phyloP scores from a whole-genome alignment of 768 basidiomycete genomes.

The Leccinum sublutescens region DNA sequence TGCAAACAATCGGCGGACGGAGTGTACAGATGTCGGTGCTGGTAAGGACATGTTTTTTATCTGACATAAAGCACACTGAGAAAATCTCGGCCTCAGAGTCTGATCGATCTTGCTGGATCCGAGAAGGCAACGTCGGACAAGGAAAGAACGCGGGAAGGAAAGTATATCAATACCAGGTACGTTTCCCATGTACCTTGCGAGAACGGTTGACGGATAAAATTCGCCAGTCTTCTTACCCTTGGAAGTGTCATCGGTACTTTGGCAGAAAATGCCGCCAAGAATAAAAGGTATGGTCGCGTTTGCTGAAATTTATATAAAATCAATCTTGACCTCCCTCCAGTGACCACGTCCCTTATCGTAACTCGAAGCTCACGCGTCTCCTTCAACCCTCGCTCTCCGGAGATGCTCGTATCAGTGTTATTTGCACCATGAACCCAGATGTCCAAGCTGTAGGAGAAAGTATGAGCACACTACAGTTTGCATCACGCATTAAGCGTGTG shows the following conservation, averaged over 20 bases:
- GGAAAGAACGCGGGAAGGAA: slow-evolving; percentile 93
- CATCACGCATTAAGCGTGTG: slow-evolving; percentile 87
- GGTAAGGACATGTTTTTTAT: slow-evolving; percentile 37
- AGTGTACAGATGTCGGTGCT: slow-evolving; percentile 77
- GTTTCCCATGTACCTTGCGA: not conserved
- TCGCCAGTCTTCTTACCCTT: slow-evolving; percentile 76
- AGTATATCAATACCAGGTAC: slow-evolving; percentile 91
- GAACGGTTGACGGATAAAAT: not conserved
- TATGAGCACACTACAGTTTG: slow-evolving; percentile 87
- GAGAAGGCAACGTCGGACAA: slow-evolving; percentile 96
- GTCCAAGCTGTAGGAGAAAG: slow-evolving; percentile 75
- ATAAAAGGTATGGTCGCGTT: slow-evolving; percentile 52
- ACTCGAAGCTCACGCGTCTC: slow-evolving; percentile 92
- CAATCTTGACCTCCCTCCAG: slow-evolving; percentile 30
- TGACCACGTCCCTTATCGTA: slow-evolving; percentile 93
- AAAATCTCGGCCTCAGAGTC: slow-evolving; percentile 48
- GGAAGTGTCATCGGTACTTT: slow-evolving; percentile 91
- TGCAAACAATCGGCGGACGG: slow-evolving; percentile 76
- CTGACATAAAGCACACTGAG: not conserved
- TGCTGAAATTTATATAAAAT: not conserved
- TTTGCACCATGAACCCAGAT: slow-evolving; percentile 94
- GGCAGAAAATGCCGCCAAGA: slow-evolving; percentile 80
- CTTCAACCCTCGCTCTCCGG: slow-evolving; percentile 94
- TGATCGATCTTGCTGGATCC: slow-evolving; percentile 95
- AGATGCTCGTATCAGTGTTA: slow-evolving; percentile 93